Evolutionary conservation across 164 flowering plant genomes (phyloP).

Genomic region (Sedum album): DNA sequence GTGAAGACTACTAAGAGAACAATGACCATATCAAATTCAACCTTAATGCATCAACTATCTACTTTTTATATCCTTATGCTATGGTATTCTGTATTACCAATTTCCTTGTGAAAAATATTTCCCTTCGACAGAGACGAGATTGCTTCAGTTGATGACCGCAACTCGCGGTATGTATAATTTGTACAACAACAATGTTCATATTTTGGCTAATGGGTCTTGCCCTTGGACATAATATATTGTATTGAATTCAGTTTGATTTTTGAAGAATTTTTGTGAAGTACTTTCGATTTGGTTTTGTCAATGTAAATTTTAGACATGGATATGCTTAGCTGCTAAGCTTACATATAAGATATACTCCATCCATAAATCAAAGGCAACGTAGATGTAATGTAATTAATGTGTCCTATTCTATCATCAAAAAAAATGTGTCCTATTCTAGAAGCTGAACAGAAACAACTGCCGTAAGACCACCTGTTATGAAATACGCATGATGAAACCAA

Average conservation of each 20-base stretch:
- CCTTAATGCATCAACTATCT: not conserved
- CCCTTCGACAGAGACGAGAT: not conserved
- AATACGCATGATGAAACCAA: too few species aligned
- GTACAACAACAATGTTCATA: not conserved
- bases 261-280: not conserved
- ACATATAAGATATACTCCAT: too few species aligned
- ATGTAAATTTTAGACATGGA: too few species aligned
- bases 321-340: too few species aligned
- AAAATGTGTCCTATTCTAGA: too few species aligned
- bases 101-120: not conserved
- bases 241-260: not conserved
- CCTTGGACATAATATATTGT: not conserved
- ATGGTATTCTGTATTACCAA: not conserved
- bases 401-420: too few species aligned
- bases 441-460: too few species aligned
- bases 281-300: too few species aligned
- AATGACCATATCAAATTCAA: not conserved
- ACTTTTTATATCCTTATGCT: not conserved
- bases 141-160: not conserved
- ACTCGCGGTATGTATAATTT: not conserved
- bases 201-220: not conserved
- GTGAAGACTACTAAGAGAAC: not conserved
- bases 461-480: too few species aligned
- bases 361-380: too few species aligned
- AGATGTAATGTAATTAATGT: too few species aligned